These are phyloP conservation scores for Colletotrichum kahawae DNA, from an alignment of 2,329 filamentous ascomycete genomes.

Conservation along the genomic window DNA sequence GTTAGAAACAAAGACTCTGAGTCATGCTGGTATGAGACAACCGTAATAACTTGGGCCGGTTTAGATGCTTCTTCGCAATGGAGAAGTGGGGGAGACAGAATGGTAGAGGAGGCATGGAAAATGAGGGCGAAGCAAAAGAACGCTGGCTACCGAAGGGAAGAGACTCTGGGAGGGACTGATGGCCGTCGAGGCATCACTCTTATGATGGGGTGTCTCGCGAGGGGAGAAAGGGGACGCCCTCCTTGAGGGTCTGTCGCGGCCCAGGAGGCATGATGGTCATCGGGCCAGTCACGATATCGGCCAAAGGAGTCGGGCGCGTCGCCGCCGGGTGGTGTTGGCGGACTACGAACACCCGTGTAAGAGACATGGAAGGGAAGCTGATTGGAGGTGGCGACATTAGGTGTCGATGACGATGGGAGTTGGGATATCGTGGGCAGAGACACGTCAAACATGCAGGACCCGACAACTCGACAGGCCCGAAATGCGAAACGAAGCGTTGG, in stretches of 20 bases:
- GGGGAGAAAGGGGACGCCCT: slow-evolving; percentile 4
- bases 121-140: neutral
- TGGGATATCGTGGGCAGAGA: neutral
- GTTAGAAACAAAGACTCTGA: neutral
- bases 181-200: slow-evolving; percentile 7
- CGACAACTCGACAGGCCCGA: slow-evolving; percentile 1
- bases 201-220: slow-evolving; percentile 11
- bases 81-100: slow-evolving; percentile 5
- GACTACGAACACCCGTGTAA: slow-evolving; percentile 22
- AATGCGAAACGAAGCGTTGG: neutral
- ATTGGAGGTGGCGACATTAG: slow-evolving; percentile 13
- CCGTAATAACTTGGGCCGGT: neutral
- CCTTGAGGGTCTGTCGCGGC: slow-evolving; percentile 9
- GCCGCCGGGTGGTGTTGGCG: slow-evolving; percentile 16
- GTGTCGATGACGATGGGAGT: neutral
- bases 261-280: neutral
- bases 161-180: slow-evolving; percentile 13
- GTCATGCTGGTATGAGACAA: neutral
- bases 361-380: slow-evolving; percentile 11
- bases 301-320: slow-evolving; percentile 9
- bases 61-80: neutral
- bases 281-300: slow-evolving; percentile 5
- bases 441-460: slow-evolving; percentile 15
- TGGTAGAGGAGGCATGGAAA: slow-evolving; percentile 5
- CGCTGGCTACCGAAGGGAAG: slow-evolving; percentile 17